Conservation (phyloP, 306 rosid genomes). For the Oemleria cerasiformis region DNA sequence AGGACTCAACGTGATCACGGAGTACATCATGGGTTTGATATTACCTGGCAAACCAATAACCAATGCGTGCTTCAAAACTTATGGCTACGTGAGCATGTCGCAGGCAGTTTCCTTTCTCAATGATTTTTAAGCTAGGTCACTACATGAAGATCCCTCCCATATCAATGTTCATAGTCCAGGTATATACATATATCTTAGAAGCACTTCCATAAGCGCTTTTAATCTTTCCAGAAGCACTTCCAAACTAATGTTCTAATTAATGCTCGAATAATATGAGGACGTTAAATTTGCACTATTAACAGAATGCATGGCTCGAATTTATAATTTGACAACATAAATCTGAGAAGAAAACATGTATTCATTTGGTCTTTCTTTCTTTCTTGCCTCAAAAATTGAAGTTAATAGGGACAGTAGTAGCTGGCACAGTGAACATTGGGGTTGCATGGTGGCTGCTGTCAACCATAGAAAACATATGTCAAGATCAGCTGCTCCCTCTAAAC, state of each 20-base stretch:
- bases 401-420: constrained; percentile 33
- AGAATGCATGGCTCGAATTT: no score
- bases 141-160: constrained; percentile 74
- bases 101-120: constrained; percentile 54
- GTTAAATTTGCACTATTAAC: no score
- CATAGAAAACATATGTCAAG: constrained; percentile 30
- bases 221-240: no score
- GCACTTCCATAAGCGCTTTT: no score
- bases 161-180: constrained; percentile 78
- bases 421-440: constrained; percentile 27
- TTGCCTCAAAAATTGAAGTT: constrained; percentile 16
- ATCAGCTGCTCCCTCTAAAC: constrained; percentile 25
- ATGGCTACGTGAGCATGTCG: constrained; percentile 66
- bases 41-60: constrained; percentile 60
- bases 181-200: no score
- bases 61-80: constrained; percentile 69
- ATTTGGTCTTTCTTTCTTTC: neutral
- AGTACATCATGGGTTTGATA: constrained; percentile 61
- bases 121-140: constrained; percentile 68
- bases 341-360: neutral
- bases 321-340: no score
- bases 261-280: no score
- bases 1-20: constrained; percentile 61
- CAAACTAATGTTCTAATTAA: no score
- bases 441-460: constrained; percentile 37